These are phyloP conservation scores for Bolboschoenoplectus hybrid DNA, from an alignment of 202 grass and related monocot species.

Conservation along the genomic window DNA sequence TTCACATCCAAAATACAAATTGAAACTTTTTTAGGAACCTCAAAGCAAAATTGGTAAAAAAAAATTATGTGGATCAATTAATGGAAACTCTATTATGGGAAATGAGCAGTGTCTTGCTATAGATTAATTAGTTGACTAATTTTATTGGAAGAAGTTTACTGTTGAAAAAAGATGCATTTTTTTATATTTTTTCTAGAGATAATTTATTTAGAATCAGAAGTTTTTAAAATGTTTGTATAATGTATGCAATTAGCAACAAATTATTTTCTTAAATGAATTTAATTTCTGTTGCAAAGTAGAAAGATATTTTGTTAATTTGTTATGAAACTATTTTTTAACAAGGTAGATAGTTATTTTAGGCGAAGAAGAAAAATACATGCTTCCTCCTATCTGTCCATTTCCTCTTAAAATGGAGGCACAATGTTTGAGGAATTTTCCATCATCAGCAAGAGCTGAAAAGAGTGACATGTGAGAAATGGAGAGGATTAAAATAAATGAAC, in stretches of 20 bases:
- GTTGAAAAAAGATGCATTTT: background rate
- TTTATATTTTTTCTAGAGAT: background rate
- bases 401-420: background rate
- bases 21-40: background rate
- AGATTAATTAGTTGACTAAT: slow-evolving; percentile 23
- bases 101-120: background rate
- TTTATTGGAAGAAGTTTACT: background rate
- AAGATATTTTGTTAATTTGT: slow-evolving; percentile 12
- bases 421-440: background rate
- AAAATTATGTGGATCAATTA: background rate
- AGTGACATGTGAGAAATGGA: background rate
- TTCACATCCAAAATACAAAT: background rate
- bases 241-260: background rate
- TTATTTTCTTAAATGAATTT: background rate
- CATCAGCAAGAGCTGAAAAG: background rate
- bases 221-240: background rate
- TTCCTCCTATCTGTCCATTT: background rate
- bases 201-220: background rate
- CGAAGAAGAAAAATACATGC: background rate
- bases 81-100: background rate
- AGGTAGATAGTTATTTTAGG: background rate
- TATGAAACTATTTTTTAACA: background rate
- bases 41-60: background rate
- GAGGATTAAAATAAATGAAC: background rate
- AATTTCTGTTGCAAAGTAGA: background rate